Evolutionary conservation across 352 stramenopile genomes (phyloP), one percentile per base, ranked within the genome.

Genomic region (Phytophthora fragariae): DNA sequence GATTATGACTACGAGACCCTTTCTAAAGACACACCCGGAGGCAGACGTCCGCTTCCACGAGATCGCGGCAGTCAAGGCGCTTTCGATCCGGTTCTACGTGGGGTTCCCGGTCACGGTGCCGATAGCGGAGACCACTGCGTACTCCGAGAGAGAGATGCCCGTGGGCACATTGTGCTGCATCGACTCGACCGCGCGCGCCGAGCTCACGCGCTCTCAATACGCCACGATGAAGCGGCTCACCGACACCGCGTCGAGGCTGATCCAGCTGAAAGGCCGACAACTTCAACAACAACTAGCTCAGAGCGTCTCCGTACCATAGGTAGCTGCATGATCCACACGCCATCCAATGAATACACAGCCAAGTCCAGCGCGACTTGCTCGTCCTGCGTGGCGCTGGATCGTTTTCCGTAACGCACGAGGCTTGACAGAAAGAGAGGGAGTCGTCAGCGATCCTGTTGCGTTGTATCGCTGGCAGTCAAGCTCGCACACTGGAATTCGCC

Each of bases 151-250:
- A 4, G 68, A 79, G n/a, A 65, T 83, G 2, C 61, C 85, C 9
- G 66, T 84, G 17, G 79, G 74, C 4, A 81, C 77, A 8, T 46
- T 86, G 14, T 86, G 79, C 65, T 84, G 76, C 44, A 67, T 82
- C 44, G 76, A 82, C 52, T 64, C 66, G 1, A 65, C 56, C 12
- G 64, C 74, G 27, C 74, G 65, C 17, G 62, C 72, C 0, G 70
- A 84, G 24, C 63, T 86, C 29, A 81, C 76, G 2, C 71, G 74
- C 1, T 64, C 67, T 15, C 70, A 86, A 60, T 86, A 86, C 55
- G 64, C 64, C 19, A 76, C 70, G 7, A 79, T 86, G 70, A 74
- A 72, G 44, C 74, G 67, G 2, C 68, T 84, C 1, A 64, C 71
- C 0, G 70, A 82, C 15, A 59, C 72, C 2, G 77, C 75, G 14